Evolutionary conservation across 73 alveolate species (phyloP), one percentile per base, ranked within the genome.

Genomic region (Halteria grandinella): DNA sequence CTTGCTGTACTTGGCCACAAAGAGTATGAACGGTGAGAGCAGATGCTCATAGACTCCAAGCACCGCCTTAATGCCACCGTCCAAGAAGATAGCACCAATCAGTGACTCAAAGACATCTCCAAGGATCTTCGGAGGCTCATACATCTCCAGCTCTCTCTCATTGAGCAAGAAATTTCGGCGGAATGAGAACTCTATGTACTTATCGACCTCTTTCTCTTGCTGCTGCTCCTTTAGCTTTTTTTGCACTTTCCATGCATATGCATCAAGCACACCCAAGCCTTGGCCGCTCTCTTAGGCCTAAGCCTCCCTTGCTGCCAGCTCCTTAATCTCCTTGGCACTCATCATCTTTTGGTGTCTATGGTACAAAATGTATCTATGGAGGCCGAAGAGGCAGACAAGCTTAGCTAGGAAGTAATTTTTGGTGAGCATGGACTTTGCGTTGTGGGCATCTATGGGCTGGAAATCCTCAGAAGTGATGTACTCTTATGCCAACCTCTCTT

Each of bases 91-190:
- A 8, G 92, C 92, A 29, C 86, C 92, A 2, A 83, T 25, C 20
- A 83, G 40, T 0, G 82, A 43, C 40, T 83, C 92, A 52, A 83
- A 74, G 1, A 83, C 72, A 49, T 83, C 92, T 17, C 87, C 83
- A 31, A 83, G 62, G 23, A 83, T 49, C 69, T 83, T 83, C 1
- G 92, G 87, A 3, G 87, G 41, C 57, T 83, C 87, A 37, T 28
- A 83, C 18, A 72, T 1, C 37, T 60, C 83, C 2, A 44, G 7
- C 32, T 79, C 77, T 14, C 27, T 63, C 29, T 73, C 77, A 20
- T 53, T 50, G 1, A 51, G 11, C 33, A 18, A 11, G 73, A 66
- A 79, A 23, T 79, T 36, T 60, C 29, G 15, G 27, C 28, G 25
- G 69, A 66, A 60, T 14, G 77, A 31, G 20, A 48, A 55, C 25